Evolutionary conservation across 2,329 filamentous ascomycete species (phyloP).

Genomic region (Talaromyces sp.): DNA sequence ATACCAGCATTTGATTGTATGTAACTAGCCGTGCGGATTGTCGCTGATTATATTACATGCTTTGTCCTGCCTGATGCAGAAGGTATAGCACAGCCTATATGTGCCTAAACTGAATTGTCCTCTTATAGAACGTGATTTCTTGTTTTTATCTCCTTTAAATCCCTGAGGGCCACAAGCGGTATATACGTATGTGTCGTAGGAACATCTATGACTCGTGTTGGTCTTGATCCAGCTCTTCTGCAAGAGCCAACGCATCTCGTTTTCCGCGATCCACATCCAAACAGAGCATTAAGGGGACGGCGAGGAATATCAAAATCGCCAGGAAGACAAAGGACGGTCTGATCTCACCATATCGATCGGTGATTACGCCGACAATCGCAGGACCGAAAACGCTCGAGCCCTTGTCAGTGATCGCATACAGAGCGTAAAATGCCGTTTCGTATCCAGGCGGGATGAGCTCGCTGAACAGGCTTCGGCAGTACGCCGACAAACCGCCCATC

Average conservation of each 20-base stretch:
- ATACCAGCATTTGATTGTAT: not conserved
- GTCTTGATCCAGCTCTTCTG: conserved; percentile 46
- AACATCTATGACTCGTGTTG: not conserved
- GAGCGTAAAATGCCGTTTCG: conserved; percentile 91
- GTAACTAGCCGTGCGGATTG: not conserved
- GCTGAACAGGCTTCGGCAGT: conserved; percentile 87
- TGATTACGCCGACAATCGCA: conserved; percentile 88
- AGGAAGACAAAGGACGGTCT: conserved; percentile 90
- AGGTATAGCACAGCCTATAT: not conserved
- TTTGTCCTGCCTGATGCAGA: not conserved
- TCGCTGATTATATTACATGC: not conserved
- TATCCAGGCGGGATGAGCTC: conserved; percentile 92
- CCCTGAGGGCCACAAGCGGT: not conserved
- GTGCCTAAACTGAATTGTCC: not conserved
- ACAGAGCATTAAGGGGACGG: conserved; percentile 77
- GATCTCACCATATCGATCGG: conserved; percentile 76
- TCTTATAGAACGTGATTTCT: not conserved
- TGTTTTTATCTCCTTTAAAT: not conserved
- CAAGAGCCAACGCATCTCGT: conserved; percentile 63
- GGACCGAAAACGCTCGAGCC: conserved; percentile 91
- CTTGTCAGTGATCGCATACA: conserved; percentile 98
- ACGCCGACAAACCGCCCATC: conserved; percentile 84
- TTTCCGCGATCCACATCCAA: conserved; percentile 80
- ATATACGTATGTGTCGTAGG: not conserved
- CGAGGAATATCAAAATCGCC: conserved; percentile 75